Base-by-base conservation (phyloP, 345 rosid genomes). In the Brassica incana region DNA sequence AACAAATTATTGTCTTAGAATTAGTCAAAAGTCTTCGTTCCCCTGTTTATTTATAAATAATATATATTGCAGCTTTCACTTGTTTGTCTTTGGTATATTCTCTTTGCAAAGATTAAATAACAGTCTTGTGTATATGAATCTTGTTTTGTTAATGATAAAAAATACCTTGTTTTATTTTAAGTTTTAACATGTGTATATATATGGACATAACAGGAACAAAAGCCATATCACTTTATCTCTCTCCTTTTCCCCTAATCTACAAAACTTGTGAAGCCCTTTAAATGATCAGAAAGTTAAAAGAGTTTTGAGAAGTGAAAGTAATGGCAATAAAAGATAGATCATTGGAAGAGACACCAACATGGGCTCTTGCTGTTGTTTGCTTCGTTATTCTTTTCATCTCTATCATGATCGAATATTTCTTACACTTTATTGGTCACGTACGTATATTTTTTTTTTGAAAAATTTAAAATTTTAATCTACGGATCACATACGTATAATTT, bases 311-410 rank as follows among this genome's bases (percentile, higher is more conserved):
- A 58, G 67, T 68, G 66, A 50, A n/a, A 35, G 0, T 54, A 65
- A 81, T 81, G 83, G 80, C 80, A 9, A 5, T 81, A 45, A 72
- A 83, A 77, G 90, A 85, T 58, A 76, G 90, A 18, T 62, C 91
- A 35, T 33, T 95, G 66, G 90, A 87, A 74, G 67, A 86, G 43
- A 95, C 99, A 2, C 88, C 99, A 32, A 95, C 99, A 7, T 95
- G 99, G 99, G 94, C 98, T 32, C 88, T 95, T 70, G 98, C 99
- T 61, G 86, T 80, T 64, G 98, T 95, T 54, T 91, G 90, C 80
- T 85, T 91, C 67, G 92, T 84, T 59, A 62, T 95, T 80, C 73
- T 95, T 74, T 84, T 80, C 69, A 82, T 92, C 64, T 95, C 99
- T 35, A 87, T 95, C 73, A 10, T 87, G 81, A 86, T 92, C 12